A percentile compares a stretch with the other conserved stretches of the same genome.
These are phyloP conservation scores for Candida maesae DNA, from an alignment of 805 yeast species.

Conservation along the genomic window DNA sequence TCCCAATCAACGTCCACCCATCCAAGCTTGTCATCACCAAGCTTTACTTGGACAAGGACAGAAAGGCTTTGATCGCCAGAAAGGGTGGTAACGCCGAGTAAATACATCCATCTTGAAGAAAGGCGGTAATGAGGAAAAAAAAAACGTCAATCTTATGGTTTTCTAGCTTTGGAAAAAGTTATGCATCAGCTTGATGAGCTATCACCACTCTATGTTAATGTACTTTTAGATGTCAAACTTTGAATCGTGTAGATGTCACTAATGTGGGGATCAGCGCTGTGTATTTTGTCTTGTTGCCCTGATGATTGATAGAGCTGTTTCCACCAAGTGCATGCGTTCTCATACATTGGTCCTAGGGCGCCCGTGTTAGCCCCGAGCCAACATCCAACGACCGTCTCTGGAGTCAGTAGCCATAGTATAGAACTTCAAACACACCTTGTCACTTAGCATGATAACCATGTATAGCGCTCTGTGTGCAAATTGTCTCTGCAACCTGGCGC, in stretches of 20 bases:
- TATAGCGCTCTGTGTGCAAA: no score
- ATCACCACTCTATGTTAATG: slow-evolving; percentile 13
- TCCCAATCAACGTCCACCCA: slow-evolving; percentile 97
- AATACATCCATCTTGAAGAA: slow-evolving; percentile 28
- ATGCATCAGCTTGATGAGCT: slow-evolving; percentile 7
- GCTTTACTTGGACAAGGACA: slow-evolving; percentile 97
- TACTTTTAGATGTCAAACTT: slow-evolving; percentile 8
- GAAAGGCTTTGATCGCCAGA: slow-evolving; percentile 95
- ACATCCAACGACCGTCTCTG: no score
- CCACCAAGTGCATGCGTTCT: no score
- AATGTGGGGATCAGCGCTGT: no score
- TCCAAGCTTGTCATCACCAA: slow-evolving; percentile 98
- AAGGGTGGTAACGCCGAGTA: slow-evolving; percentile 97
- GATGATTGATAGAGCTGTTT: no score
- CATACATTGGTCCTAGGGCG: no score
- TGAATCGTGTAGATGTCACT: not conserved
- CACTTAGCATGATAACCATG: no score
- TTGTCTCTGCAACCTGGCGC: no score
- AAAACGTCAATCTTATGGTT: slow-evolving; percentile 5
- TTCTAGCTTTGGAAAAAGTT: slow-evolving; percentile 8
- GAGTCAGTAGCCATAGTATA: no score
- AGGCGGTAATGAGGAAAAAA: slow-evolving; percentile 6
- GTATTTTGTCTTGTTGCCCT: no score
- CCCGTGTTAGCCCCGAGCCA: no score
- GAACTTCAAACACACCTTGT: no score